Evolutionary conservation across 2,329 filamentous ascomycete genomes (phyloP).

Genomic region (Colletotrichum aenigma): DNA sequence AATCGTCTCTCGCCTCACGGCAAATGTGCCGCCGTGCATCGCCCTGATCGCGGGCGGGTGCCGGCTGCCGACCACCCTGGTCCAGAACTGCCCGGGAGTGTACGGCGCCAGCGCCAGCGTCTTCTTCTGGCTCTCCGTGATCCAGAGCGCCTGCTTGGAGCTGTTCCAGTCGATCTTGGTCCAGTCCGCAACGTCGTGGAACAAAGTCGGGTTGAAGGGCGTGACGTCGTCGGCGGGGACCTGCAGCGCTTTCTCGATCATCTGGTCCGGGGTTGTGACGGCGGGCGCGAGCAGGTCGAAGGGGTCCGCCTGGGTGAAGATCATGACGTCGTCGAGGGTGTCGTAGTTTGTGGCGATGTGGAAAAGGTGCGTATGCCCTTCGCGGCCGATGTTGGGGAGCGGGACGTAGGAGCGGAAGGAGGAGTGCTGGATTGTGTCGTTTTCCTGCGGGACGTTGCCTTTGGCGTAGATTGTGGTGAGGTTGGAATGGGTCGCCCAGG

Average conservation of each 20-base stretch:
- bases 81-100: constrained; percentile 18
- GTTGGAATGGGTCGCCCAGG: not conserved
- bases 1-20: constrained; percentile 16
- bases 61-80: not conserved
- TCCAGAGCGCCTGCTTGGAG: constrained; percentile 16
- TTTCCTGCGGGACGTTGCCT: constrained; percentile 7
- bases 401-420: constrained; percentile 17
- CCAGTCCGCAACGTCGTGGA: constrained; percentile 19
- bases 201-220: constrained; percentile 17
- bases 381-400: constrained; percentile 13
- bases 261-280: constrained; percentile 6
- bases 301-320: constrained; percentile 18
- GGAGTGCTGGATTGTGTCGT: constrained; percentile 11
- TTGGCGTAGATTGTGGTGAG: constrained; percentile 21
- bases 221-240: constrained; percentile 8
- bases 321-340: constrained; percentile 17
- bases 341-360: constrained; percentile 12
- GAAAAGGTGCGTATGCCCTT: constrained; percentile 14
- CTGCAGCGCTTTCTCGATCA: constrained; percentile 1
- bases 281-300: constrained; percentile 11
- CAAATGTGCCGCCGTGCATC: constrained; percentile 21
- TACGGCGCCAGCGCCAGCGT: constrained; percentile 5
- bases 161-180: constrained; percentile 12
- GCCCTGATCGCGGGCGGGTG: constrained; percentile 19
- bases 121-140: constrained; percentile 14